Base-by-base conservation (phyloP, 768 basidiomycete genomes). In the Mycena rebaudengoi region DNA sequence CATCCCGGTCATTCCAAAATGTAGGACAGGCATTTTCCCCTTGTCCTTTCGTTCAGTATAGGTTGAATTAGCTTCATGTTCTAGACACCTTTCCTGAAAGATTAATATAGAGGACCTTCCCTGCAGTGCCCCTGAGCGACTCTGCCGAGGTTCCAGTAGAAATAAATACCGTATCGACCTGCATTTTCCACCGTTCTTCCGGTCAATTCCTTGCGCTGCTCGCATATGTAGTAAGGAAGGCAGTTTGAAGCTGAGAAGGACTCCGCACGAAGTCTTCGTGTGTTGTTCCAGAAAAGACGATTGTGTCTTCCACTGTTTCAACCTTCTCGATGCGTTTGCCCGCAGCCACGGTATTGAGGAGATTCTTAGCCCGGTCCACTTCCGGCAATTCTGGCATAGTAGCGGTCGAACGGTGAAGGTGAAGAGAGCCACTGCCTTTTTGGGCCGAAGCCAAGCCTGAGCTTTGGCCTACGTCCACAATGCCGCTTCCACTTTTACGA, bases 1-100 rank as follows among this genome's bases (percentile, higher is more conserved):
- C 86, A 88, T 90, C n/a, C 92, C 92, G 1, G 91, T 93, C 92
- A 94, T 94, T 2, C 92, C 92, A 67, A 94, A 91, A 71, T 94
- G 92, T 48, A 93, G 75, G 3, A 93, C 88, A 4, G 91, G 91
- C 65, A 85, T 73, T 69, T 79, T 80, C 0, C 90, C 91, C 14
- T 77, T 62, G n/a, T n/a, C n/a, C n/a, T n/a, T n/a, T n/a, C n/a
- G n/a, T n/a, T 7, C 90, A 90, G 29, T 85, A 83, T 3, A 94
- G 80, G 43, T 83, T 81, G 12, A 94, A 73, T 68, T 89, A 94
- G n/a, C n/a, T n/a, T n/a, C n/a, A n/a, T n/a, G n/a, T n/a, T n/a
- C n/a, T n/a, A 62, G 90, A 88, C n/a, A 84, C 79, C 73, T 91
- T 87, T 53, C 89, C 87, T 87, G 25, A 10, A 55, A 46, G 49